Evolutionary conservation across 306 rosid species (phyloP).

Genomic region (Lotus japonicus): DNA sequence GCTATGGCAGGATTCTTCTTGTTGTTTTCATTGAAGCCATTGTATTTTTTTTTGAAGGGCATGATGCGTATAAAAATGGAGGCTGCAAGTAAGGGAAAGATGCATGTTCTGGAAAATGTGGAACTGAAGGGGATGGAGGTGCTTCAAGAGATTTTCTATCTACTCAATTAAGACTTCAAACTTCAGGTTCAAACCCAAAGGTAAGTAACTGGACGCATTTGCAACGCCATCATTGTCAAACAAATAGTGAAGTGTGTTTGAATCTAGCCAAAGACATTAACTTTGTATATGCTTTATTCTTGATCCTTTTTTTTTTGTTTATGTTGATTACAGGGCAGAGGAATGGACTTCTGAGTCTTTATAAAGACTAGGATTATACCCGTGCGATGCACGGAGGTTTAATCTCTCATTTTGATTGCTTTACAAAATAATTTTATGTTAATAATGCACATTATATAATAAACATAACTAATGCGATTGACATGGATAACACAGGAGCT

Average conservation of each 20-base stretch:
- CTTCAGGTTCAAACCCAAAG: constrained; percentile 38
- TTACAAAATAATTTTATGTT: too few relatives aligned
- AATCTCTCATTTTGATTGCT: too few relatives aligned
- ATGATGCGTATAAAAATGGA: constrained; percentile 36
- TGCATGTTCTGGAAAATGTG: constrained; percentile 36
- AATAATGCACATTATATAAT: too few relatives aligned
- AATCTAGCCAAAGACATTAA: not conserved
- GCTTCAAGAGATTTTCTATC: constrained; percentile 45
- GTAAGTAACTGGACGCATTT: constrained; percentile 33
- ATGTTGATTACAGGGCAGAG: constrained; percentile 37
- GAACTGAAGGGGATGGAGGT: constrained; percentile 38
- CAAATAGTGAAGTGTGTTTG: not conserved
- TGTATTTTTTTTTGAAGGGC: constrained; percentile 21
- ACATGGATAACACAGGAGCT: too few relatives aligned
- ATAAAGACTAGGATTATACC: too few relatives aligned
- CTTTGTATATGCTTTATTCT: not conserved
- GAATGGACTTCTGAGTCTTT: constrained; percentile 52
- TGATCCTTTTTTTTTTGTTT: not conserved
- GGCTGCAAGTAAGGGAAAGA: constrained; percentile 4
- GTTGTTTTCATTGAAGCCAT: constrained; percentile 24
- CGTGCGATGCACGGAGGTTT: too few relatives aligned
- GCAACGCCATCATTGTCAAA: too few relatives aligned
- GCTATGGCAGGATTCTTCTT: constrained; percentile 34
- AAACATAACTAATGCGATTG: too few relatives aligned
- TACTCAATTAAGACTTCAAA: constrained; percentile 37